Evolutionary conservation across 306 rosid species (phyloP), one percentile per base, ranked within the genome.

Genomic region (Vigna nakashimae): DNA sequence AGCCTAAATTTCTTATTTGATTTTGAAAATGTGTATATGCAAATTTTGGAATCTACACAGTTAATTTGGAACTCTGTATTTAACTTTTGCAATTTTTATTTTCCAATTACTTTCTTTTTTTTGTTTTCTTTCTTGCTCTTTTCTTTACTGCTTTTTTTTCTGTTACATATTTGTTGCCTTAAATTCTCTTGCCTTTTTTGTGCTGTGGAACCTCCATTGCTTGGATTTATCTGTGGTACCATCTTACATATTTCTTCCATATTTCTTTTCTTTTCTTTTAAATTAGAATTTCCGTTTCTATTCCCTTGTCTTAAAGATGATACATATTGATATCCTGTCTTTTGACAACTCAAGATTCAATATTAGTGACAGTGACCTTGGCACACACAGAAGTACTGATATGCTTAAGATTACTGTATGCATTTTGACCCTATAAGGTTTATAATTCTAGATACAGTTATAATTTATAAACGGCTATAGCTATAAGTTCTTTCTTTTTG

Each of bases 111-210:
- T 73, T 64, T 40, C 45, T 20, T 26, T 26, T 20, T 55, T 28
- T 20, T n/a, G 2, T 43, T 10, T 70, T 3, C 11, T 69, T 70
- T 6, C 11, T 69, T 58, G 4, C 2, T 26, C 55, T 36, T 63
- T 43, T 43, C 49, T 43, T 43, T 43, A 9, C 15, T 43, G 11
- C 49, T 43, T 30, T 30, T 30, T 20, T 6, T 34, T 50, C 51
- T 22, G 18, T 28, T 63, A 30, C 20, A 50, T 32, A 50, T 60
- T 20, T n/a, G 59, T 43, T 62, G 6, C 36, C 34, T 45, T n/a
- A 70, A n/a, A 30, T 56, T 74, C 22, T 64, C 26, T 66, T 20
- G 36, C 52, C 30, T 80, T 48, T 55, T 65, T 80, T 17, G 12
- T 46, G 48, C 62, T 4, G 1, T 73, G n/a, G 70, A 57, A 12